Evolutionary conservation across 2,329 filamentous ascomycete genomes (phyloP).

Genomic region (Penicillium sp.): DNA sequence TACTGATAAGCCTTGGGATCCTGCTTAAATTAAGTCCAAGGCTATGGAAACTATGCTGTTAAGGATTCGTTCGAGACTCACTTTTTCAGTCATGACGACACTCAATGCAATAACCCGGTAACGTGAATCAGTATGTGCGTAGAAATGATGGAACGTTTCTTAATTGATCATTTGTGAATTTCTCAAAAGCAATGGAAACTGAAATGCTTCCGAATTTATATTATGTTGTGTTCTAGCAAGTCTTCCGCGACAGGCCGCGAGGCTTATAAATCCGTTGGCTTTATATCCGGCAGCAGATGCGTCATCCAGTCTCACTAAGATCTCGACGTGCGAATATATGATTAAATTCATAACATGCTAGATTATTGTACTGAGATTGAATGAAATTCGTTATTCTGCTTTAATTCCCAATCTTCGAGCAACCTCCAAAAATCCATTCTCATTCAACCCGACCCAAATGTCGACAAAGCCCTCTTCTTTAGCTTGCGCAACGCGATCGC

Average conservation of each 20-base stretch:
- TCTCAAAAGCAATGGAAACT: not conserved
- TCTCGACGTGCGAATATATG: too few species aligned
- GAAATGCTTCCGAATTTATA: not conserved
- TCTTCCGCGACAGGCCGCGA: too few species aligned
- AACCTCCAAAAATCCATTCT: slow-evolving; percentile 55
- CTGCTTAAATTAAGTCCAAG: not conserved
- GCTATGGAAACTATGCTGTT: too few species aligned
- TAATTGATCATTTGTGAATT: not conserved
- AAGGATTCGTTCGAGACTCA: not conserved
- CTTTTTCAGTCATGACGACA: not conserved
- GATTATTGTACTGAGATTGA: too few species aligned
- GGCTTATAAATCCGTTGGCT: not conserved
- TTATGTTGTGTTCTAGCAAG: not conserved
- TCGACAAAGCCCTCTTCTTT: slow-evolving; percentile 64
- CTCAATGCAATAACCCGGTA: not conserved
- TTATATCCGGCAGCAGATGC: not conserved
- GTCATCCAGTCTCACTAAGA: not conserved
- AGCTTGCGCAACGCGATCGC: slow-evolving; percentile 52
- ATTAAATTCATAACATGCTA: too few species aligned
- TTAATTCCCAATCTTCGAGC: slow-evolving; percentile 48
- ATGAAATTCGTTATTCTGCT: not conserved
- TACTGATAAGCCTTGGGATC: slow-evolving; percentile 28
- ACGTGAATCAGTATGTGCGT: not conserved
- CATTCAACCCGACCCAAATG: slow-evolving; percentile 56
- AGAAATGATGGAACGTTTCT: not conserved